These are phyloP conservation scores for Pseudopithomyces maydicus DNA, from an alignment of 2,329 filamentous ascomycete genomes.

Conservation along the genomic window DNA sequence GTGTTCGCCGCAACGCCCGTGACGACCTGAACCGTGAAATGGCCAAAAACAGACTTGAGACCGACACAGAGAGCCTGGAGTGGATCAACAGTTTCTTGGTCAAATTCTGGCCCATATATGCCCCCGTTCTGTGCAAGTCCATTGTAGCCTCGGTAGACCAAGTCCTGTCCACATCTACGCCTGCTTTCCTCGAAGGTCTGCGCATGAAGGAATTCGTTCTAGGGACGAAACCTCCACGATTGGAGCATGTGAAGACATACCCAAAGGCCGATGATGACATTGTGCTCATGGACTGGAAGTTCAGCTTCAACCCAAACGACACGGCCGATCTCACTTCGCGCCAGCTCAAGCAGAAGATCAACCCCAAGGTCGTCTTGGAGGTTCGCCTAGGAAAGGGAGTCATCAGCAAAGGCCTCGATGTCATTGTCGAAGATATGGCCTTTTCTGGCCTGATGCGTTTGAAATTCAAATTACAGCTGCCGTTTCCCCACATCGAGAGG, in stretches of 20 bases:
- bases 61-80: conserved; percentile 88
- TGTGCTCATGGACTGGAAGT: conserved; percentile 99
- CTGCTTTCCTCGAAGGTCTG: conserved; percentile 89
- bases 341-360: conserved; percentile 93
- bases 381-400: conserved; percentile 94
- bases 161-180: conserved; percentile 89
- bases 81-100: conserved; percentile 99
- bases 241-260: conserved; percentile 98
- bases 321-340: conserved; percentile 86
- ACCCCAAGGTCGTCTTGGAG: conserved; percentile 94
- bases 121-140: conserved; percentile 88
- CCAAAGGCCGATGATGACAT: conserved; percentile 94
- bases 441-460: conserved; percentile 95
- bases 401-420: conserved; percentile 94
- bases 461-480: conserved; percentile 95
- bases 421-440: conserved; percentile 97
- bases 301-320: conserved; percentile 98
- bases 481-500: conserved; percentile 93
- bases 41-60: conserved; percentile 84
- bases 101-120: conserved; percentile 99
- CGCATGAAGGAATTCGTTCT: conserved; percentile 93
- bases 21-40: conserved; percentile 92
- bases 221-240: conserved; percentile 89
- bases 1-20: conserved; percentile 92
- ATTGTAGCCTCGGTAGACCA: conserved; percentile 95